Percentiles rank a stretch among this genome's conserved stretches.
Conservation (phyloP, 495 filamentous ascomycete genomes). For the Aspergillus bridgeri region DNA sequence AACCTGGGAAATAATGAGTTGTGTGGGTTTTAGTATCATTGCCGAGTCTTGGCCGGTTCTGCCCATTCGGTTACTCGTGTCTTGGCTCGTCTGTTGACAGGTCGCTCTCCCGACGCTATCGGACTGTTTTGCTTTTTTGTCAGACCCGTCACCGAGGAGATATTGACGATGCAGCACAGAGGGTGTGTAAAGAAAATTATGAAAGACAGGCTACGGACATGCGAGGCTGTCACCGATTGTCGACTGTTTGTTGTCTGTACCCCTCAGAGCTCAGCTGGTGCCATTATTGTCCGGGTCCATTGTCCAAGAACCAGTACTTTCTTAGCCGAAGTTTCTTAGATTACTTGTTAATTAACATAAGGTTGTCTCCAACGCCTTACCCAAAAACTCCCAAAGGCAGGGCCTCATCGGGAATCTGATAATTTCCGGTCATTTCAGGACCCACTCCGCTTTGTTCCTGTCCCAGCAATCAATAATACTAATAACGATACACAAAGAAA, state of each 20-base stretch:
- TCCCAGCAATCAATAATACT: too few relatives aligned
- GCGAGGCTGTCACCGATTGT: not conserved
- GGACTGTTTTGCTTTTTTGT: not conserved
- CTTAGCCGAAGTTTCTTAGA: not conserved
- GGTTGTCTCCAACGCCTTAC: not conserved
- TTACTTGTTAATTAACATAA: not conserved
- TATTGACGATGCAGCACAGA: too few relatives aligned
- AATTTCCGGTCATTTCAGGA: not conserved
- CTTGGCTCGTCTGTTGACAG: not conserved
- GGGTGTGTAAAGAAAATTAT: not conserved
- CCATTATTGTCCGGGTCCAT: too few relatives aligned
- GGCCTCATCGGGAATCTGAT: not conserved
- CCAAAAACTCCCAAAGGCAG: not conserved
- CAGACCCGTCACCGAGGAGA: not conserved
- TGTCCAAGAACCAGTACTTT: not conserved
- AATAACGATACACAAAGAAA: too few relatives aligned
- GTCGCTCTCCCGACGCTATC: not conserved
- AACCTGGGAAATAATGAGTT: not conserved
- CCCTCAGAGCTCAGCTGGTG: too few relatives aligned
- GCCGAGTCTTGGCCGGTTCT: not conserved
- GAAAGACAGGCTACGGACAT: not conserved
- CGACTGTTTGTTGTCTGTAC: not conserved
- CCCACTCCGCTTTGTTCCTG: too few relatives aligned
- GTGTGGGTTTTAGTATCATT: not conserved
- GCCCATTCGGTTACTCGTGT: not conserved